Base-by-base conservation (phyloP, 139 green algal species). In the Spirogloea muscicola region DNA sequence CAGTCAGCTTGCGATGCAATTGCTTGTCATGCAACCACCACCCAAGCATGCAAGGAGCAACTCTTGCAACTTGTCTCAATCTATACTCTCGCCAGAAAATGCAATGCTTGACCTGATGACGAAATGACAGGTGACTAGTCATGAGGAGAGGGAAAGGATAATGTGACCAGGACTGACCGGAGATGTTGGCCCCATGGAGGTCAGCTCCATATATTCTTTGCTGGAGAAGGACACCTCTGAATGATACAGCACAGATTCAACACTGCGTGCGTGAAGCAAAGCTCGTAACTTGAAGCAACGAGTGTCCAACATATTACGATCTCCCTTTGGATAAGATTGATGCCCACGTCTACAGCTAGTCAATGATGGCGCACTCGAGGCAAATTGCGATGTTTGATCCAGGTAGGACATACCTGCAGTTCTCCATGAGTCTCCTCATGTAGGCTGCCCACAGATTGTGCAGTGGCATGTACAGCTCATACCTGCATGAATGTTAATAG, bases 131-230 rank as follows among this genome's bases (percentile, higher is more conserved):
- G 27, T 36, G 9, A 64, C 9, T 27, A 38, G 55, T 13, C 29
- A 36, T 64, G 27, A 64, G 29, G 10, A 9, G 39, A 13, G 36
- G 36, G 36, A 9, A 13, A 40, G 36, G 10, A 64, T 9, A 16
- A 10, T 10, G 25, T 34, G 9, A 13, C 41, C 3, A 38, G 43
- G 43, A 68, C 59, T 18, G 4, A 68, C 59, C 59, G 10, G n/a
- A 31, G 25, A 68, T 4, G 46, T 51, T 68, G 10, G 59, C 10
- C 5, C 59, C 59, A 36, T 68, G 59, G 9, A 68, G 59, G 46
- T 68, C 59, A 6, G 59, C 59, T 40, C 33, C 48, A 4, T 51
- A 36, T 5, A 68, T 29, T 13, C 59, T 57, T 5, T 29, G 4
- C 5, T 33, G 9, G 27, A 68, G 59, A 4, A 68, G 33, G 29